Base-by-base conservation (phyloP, 805 yeast species). In the Wickerhamiella lipophila region DNA sequence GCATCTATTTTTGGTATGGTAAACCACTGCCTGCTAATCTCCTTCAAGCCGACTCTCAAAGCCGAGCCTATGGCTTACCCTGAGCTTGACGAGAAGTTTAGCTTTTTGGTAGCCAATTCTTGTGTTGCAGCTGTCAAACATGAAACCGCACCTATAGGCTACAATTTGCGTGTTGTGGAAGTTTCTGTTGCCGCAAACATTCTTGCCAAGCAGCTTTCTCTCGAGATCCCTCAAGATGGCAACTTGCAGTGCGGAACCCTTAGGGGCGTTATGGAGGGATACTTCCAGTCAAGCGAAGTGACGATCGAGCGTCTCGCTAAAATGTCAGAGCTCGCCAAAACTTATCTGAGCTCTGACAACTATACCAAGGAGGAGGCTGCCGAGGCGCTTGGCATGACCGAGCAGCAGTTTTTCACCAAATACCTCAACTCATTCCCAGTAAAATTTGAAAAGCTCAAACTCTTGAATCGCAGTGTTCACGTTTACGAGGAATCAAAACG, bases 141-240 rank as follows among this genome's bases (percentile, higher is more conserved):
- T 49, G 83, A 77, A 59, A 78, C 86, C 1, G 86, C 81, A 1
- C 84, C 87, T 0, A 64, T 70, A 6, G 77, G 78, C 62, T 81
- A 81, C 62, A 81, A 81, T 58, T 67, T 81, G 56, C 70, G 88
- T 40, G 86, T 79, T 1, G 85, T 79, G 12, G 87, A 81, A 59
- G 81, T 77, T 36, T 77, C 81, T 1, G 65, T 79, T n/a, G 83
- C 83, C 3, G 78, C 84, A 0, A 76, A 74, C 42, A 62, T 76
- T 11, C 62, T 81, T 52, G 83, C 81, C 8, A 58, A 66, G 30
- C 67, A 67, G 52, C 69, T 71, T 43, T 72, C 69, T 11, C 40
- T 52, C 19, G 54, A 56, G 1, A 62, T 75, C 30, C 66, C 61
- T 6, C 68, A 64, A 45, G 76, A 73, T 53, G 77, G 79, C 1